Base-by-base conservation (phyloP, 805 yeast genomes). In the Yarrowia sp. region DNA sequence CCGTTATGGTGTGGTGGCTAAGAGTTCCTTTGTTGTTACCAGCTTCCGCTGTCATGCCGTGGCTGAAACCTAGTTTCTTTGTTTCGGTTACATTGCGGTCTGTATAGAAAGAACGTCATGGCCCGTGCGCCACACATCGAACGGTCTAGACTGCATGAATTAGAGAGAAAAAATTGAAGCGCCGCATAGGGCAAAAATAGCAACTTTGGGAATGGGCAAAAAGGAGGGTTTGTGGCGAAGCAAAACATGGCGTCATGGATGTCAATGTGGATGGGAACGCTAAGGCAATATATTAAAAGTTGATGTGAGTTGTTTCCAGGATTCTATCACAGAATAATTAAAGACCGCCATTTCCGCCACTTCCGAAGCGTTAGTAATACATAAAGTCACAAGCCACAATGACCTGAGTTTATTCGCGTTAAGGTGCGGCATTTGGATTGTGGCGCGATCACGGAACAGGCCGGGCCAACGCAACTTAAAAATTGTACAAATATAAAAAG, bases 361-460 rank as follows among this genome's bases (percentile, higher is more conserved):
- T 38, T 54, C 44, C 61, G 46, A 54, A 17, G 46, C 26, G 41
- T 51, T 51, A 10, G 41, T 51, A 33, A 51, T 51, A 16, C 16
- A 8, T 10, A 32, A 22, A 51, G 58, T 51, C 61, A 54, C 61
- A 54, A 54, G 61, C 61, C 61, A 54, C 61, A 54, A 36, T 54
- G 24, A 3, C 8, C 10, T 7, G 17, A 38, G 35, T 7, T 12
- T 54, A 51, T 8, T 12, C 3, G 9, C 1, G 9, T 12, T 54
- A 36, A 36, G 19, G 46, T 54, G 17, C 4, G 26, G n/a, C 5
- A 6, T 38, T 24, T 17, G 19, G 19, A 38, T 36, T 54, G 61
- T 54, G 61, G 61, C 61, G 61, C 61, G 61, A 54, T 54, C 35
- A 38, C 61, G 61, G 61, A 54, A 54, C 26, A 54, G 26, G 24